These are phyloP conservation scores for Boletus sp. DNA, from an alignment of 768 basidiomycete genomes.

Conservation along the genomic window DNA sequence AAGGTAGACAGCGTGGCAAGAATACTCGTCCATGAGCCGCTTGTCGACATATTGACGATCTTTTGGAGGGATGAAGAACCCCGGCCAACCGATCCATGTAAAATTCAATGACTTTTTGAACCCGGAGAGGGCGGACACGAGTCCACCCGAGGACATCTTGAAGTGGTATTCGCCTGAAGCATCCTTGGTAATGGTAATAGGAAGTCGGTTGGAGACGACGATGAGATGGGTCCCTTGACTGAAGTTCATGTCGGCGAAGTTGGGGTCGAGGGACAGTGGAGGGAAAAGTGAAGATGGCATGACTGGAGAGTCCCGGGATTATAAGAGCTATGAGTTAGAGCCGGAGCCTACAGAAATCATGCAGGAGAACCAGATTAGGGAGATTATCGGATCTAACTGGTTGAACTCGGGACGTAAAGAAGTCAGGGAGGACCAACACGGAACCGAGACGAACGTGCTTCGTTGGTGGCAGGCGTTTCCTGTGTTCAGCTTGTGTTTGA, in stretches of 20 bases:
- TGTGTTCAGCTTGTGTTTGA: not conserved
- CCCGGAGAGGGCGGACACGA: conserved; percentile 94
- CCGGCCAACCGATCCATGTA: conserved; percentile 97
- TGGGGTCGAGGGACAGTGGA: conserved; percentile 24
- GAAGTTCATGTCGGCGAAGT: conserved; percentile 43
- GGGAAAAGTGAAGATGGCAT: conserved; percentile 31
- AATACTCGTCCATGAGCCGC: conserved; percentile 91
- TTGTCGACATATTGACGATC: conserved; percentile 91
- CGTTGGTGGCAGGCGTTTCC: not conserved
- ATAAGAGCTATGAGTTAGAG: conserved; percentile 29
- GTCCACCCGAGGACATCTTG: conserved; percentile 98
- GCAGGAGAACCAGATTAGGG: conserved; percentile 28
- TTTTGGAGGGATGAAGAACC: conserved; percentile 89
- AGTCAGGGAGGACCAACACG: not conserved
- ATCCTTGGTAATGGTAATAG: conserved; percentile 95
- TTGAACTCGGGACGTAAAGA: not conserved
- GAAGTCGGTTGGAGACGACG: conserved; percentile 94
- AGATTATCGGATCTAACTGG: conserved; percentile 33
- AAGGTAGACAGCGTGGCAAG: conserved; percentile 96
- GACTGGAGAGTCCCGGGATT: conserved; percentile 10
- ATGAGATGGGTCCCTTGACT: conserved; percentile 71
- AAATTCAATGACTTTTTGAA: conserved; percentile 98
- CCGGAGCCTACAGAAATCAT: conserved; percentile 18
- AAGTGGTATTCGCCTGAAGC: conserved; percentile 91
- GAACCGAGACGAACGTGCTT: not conserved